Evolutionary conservation across 208 protist species (phyloP).

Genomic region (Acanthamoeba pearcei): DNA sequence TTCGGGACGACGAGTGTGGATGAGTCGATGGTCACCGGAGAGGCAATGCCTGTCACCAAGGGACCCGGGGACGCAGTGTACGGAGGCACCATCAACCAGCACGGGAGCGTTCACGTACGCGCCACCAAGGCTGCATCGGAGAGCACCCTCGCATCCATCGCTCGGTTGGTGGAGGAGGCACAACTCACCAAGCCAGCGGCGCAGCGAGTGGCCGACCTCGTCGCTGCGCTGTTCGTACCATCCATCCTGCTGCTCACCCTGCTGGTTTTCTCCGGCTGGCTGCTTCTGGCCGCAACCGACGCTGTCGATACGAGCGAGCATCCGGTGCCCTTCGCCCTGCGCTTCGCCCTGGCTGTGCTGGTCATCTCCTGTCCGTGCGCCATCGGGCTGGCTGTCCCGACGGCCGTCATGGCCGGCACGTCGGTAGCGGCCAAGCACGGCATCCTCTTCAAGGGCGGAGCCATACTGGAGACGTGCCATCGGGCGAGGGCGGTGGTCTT

Average conservation of each 20-base stretch:
- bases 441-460: constrained; percentile 81
- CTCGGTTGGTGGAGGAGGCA: constrained; percentile 96
- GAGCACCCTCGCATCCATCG: constrained; percentile 86
- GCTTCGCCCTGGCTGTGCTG: constrained; percentile 92
- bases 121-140: constrained; percentile 3
- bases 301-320: constrained; percentile 51
- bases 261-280: neutral
- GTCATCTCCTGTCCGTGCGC: constrained; percentile 98
- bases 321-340: constrained; percentile 92
- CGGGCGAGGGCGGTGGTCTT: constrained; percentile 93
- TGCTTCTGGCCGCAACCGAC: neutral
- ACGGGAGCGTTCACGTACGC: constrained; percentile 54
- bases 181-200: constrained; percentile 94
- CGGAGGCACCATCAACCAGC: constrained; percentile 82
- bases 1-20: constrained; percentile 93
- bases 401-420: constrained; percentile 97
- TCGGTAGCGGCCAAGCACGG: constrained; percentile 91
- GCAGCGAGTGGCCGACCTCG: neutral
- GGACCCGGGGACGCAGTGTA: neutral
- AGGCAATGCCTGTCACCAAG: neutral
- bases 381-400: constrained; percentile 97
- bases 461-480: constrained; percentile 92
- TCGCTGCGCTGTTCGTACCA: neutral
- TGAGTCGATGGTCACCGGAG: constrained; percentile 96
- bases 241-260: neutral